These are phyloP conservation scores for Backusella luteola DNA, from an alignment of 192 early-diverging fungal species.

Conservation along the genomic window DNA sequence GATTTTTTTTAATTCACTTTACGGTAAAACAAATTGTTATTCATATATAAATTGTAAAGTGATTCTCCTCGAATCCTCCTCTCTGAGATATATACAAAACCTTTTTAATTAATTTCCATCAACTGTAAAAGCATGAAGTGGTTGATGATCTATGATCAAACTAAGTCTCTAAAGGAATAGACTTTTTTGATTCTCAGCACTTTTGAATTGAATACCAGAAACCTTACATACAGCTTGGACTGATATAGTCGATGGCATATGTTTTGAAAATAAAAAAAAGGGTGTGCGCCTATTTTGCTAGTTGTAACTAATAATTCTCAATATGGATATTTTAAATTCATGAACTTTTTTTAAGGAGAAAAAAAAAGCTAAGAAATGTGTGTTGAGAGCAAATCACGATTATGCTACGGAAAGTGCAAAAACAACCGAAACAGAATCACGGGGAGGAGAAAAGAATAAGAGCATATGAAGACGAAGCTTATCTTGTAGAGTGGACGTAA, in stretches of 20 bases:
- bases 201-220: background rate
- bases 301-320: background rate
- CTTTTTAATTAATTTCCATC: background rate
- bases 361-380: background rate
- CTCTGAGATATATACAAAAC: background rate
- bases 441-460: background rate
- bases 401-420: background rate
- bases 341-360: background rate
- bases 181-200: background rate
- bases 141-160: background rate
- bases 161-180: background rate
- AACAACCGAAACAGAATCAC: background rate
- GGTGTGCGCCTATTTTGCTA: constrained; percentile 1
- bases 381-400: background rate
- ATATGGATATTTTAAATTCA: background rate
- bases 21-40: background rate
- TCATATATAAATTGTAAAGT: background rate
- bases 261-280: background rate
- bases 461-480: background rate
- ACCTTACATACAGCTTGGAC: background rate
- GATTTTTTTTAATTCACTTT: background rate
- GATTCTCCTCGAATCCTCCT: background rate
- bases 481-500: background rate
- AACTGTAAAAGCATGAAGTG: background rate
- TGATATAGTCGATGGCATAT: background rate